A percentile compares a stretch with the other conserved stretches of the same genome.
phyloP scores from a whole-genome alignment of 2,329 filamentous ascomycete species.

The Pyricularia sp. region DNA sequence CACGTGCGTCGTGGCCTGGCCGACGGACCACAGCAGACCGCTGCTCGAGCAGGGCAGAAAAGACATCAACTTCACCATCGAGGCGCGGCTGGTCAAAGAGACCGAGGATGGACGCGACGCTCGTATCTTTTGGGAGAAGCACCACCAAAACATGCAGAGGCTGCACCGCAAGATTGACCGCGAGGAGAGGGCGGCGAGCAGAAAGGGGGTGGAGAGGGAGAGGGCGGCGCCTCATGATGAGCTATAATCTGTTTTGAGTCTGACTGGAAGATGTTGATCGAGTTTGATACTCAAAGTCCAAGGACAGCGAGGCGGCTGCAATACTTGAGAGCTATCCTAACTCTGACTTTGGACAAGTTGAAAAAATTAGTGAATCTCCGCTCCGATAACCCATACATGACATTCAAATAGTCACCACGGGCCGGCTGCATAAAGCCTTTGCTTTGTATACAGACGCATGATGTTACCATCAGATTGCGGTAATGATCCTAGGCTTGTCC shows the following conservation, averaged over 20 bases:
- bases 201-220: slow-evolving; percentile 12
- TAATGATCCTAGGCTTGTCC: too few relatives aligned
- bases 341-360: too few relatives aligned
- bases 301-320: not conserved
- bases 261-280: not conserved
- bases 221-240: slow-evolving; percentile 12
- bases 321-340: too few relatives aligned
- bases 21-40: slow-evolving; percentile 14
- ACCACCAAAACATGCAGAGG: slow-evolving; percentile 16
- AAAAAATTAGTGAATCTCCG: too few relatives aligned
- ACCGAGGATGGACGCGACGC: slow-evolving; percentile 14
- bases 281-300: not conserved
- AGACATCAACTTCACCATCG: slow-evolving; percentile 16
- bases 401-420: too few relatives aligned
- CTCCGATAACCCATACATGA: too few relatives aligned
- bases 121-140: slow-evolving; percentile 19
- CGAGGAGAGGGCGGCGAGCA: slow-evolving; percentile 13
- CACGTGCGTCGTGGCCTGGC: slow-evolving; percentile 17
- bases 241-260: slow-evolving; percentile 8
- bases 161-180: slow-evolving; percentile 14
- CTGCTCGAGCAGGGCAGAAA: slow-evolving; percentile 10
- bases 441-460: too few relatives aligned
- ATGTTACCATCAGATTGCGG: too few relatives aligned
- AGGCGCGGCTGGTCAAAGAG: slow-evolving; percentile 14
- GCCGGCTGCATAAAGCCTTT: too few relatives aligned